Evolutionary conservation across 73 alveolate species (phyloP).

Genomic region (Tetrahymena borealis): DNA sequence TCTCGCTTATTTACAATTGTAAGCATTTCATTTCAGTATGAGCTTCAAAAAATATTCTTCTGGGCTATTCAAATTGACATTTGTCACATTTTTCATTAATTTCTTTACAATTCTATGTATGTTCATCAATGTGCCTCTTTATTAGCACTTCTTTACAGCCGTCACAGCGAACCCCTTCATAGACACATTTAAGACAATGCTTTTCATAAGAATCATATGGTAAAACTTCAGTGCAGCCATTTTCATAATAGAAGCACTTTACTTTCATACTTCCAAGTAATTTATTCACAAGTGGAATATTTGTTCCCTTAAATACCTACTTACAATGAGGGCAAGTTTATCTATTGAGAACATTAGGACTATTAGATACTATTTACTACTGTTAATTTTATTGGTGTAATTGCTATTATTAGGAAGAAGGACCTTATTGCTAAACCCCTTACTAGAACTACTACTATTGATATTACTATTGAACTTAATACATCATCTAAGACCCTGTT

Average conservation of each 20-base stretch:
- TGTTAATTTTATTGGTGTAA: background rate
- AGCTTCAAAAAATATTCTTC: background rate
- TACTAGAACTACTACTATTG: background rate
- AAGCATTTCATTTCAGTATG: background rate
- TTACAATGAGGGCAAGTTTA: background rate
- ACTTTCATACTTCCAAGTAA: background rate
- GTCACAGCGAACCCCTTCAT: background rate
- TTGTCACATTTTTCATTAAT: background rate
- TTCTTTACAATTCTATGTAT: background rate
- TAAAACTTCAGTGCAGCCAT: background rate
- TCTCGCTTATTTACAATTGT: background rate
- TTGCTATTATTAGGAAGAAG: background rate
- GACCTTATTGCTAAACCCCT: background rate
- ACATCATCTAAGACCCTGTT: background rate
- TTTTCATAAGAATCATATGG: background rate
- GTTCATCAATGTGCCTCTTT: background rate
- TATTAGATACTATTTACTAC: background rate
- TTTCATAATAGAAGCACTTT: background rate
- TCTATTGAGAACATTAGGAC: background rate
- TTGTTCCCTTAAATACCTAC: background rate
- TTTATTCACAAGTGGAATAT: background rate
- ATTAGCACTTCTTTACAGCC: background rate
- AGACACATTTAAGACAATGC: background rate
- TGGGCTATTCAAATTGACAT: background rate
- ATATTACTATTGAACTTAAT: background rate